Evolutionary conservation across 208 protist genomes (phyloP), one percentile per base, ranked within the genome.

Genomic region (Leptomonas seymouri): DNA sequence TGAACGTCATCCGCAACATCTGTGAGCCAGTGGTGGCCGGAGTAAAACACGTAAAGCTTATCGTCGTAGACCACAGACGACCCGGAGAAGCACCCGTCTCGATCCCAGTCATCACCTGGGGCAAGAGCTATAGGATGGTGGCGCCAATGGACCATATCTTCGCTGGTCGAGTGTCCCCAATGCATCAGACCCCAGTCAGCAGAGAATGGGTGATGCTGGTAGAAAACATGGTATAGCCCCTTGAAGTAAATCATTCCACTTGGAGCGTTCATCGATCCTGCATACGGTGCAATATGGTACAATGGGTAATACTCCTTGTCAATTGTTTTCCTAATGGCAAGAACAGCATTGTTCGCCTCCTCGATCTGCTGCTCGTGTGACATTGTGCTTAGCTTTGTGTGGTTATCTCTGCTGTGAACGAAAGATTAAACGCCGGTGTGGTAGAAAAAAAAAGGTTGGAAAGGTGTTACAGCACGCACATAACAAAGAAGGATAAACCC

Each of bases 221-320:
- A 90, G 53, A 90, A 90, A 9, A 90, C 69, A 39, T 90, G 84
- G 36, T 90, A 90, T 5, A 85, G 65, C 0, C 77, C 80, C 62
- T 86, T 84, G 59, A 82, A 84, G 48, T 73, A 84, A 16, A 86
- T 67, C 23, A 87, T 58, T 1, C 80, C 84, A 31, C 67, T 80
- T 2, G 80, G 80, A 15, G 75, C 84, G 67, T 82, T 83, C 81
- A 86, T 85, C 39, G 78, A 86, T 0, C 81, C 66, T 4, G 77
- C 79, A 44, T 82, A 86, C 2, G 84, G 84, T 3, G 84, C 78
- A 15, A 90, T 78, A 58, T 90, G 84, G 49, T 86, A 86, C 0
- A 70, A 23, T 6, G 84, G 84, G 53, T 90, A 90, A 27, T 75
- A 85, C 39, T 84, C 75, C 27, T 78, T 80, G 44, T 70, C 71